Base-by-base conservation (phyloP, 345 rosid genomes). In the Sisymbrium altissimum region DNA sequence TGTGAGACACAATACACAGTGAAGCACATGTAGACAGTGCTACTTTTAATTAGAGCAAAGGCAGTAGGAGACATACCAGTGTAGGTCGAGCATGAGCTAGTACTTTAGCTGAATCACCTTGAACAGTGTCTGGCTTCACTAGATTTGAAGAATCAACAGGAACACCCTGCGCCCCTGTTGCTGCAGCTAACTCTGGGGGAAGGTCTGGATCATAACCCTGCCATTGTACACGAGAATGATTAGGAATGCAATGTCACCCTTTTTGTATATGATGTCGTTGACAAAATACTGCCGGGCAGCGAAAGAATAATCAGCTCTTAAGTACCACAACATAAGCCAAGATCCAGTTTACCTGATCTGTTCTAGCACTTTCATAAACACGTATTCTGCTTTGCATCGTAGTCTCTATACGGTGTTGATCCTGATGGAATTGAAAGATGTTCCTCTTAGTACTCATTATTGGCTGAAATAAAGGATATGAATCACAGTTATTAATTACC, bases 301-400 rank as follows among this genome's bases (percentile, higher is more conserved):
- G 3, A 52, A n/a, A 59, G 23, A 68, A 60, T 60, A 52, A 32
- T 29, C 18, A 52, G 41, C 64, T 61, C 54, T 25, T 23, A 61
- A 33, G 21, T 5, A 48, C 48, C 48, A 55, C 32, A 61, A 36
- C n/a, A 50, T 46, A 43, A 48, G 66, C 36, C 30, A 78, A 33
- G 38, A 62, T 67, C 60, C 13, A 50, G 49, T 64, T 66, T 86
- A 95, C 99, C 91, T 92, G 92, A 77, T 89, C 97, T 43, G 92
- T 76, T 69, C 99, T 84, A 50, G 93, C 98, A 68, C 98, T 88
- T 87, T 96, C 99, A 81, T 96, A 92, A 70, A 96, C 99, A 69
- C 89, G 96, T 76, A 96, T 96, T 84, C 89, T 90, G 86, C 99
- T 90, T 82, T 92, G 98, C 97, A 92, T 90, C 39, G 99, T 89